Percentiles rank a stretch among this genome's conserved stretches.
phyloP scores from a whole-genome alignment of 495 filamentous ascomycete genomes.

The Xylona heveae region DNA sequence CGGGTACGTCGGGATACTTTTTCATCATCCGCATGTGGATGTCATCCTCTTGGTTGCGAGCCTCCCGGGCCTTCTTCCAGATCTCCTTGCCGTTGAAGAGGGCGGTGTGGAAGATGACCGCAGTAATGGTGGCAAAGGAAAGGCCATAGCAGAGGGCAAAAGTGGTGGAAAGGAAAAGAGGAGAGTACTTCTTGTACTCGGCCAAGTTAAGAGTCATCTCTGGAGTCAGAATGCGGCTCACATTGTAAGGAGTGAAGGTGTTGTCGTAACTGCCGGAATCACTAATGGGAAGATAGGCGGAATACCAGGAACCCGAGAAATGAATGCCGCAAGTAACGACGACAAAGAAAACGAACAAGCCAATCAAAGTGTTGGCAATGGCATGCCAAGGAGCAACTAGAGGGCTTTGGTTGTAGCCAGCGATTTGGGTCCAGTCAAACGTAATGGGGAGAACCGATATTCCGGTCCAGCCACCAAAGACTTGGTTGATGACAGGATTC shows the following conservation, averaged over 20 bases:
- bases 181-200: slow-evolving; percentile 38
- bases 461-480: slow-evolving; percentile 44
- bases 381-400: slow-evolving; percentile 34
- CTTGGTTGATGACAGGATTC: slow-evolving; percentile 44
- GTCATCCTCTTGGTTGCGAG: slow-evolving; percentile 37
- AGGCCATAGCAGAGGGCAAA: slow-evolving; percentile 46
- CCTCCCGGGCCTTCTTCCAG: slow-evolving; percentile 31
- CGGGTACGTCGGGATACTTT: slow-evolving; percentile 32
- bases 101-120: slow-evolving; percentile 41
- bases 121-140: slow-evolving; percentile 47
- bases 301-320: slow-evolving; percentile 47
- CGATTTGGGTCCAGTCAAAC: slow-evolving; percentile 44
- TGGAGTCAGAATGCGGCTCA: slow-evolving; percentile 26
- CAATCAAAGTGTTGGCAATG: slow-evolving; percentile 39
- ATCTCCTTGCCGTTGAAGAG: slow-evolving; percentile 44
- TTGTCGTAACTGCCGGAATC: slow-evolving; percentile 42
- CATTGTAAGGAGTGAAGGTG: slow-evolving; percentile 32
- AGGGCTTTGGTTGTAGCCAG: slow-evolving; percentile 33
- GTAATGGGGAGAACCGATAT: slow-evolving; percentile 38
- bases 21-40: slow-evolving; percentile 41
- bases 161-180: slow-evolving; percentile 39
- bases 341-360: slow-evolving; percentile 32
- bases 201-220: slow-evolving; percentile 29
- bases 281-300: slow-evolving; percentile 32
- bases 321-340: slow-evolving; percentile 27